Evolutionary conservation across 306 rosid genomes (phyloP), one percentile per base, ranked within the genome.

Genomic region (Castanea mollissima): DNA sequence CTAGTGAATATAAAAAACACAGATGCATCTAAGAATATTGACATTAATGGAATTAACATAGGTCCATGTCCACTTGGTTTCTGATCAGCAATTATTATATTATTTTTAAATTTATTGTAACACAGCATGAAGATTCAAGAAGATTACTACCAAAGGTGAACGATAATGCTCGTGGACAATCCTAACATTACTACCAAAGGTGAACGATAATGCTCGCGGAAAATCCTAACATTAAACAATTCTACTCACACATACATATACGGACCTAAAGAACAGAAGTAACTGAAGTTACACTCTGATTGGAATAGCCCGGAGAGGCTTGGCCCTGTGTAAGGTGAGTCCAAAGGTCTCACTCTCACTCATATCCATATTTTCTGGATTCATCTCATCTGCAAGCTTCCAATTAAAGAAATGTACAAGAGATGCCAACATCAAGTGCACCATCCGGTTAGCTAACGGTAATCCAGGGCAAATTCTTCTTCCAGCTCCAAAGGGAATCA

Each of bases 401-500:
- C 83, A 80, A 55, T 74, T n/a, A 29, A 74, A 80, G 51, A 14
- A 16, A 14, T 57, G 76, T 20, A 80, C 1, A 35, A 80, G 72
- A 25, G 75, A 54, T 5, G 79, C 84, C 70, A 80, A 56, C 8
- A 80, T 41, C 27, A 68, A 67, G 14, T 35, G 75, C 52, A 74
- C 60, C 3, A 4, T 5, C 27, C 59, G 55, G 0, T 23, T 6
- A 15, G 75, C 84, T 35, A 80, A 8, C 20, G 76, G 76, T 1
- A 74, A 25, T 6, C 76, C 79, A 6, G 79, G 84, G 12, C 79
- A 81, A 9, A 69, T 69, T 41, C 84, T 81, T 51, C 80, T 75
- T 6, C 84, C 80, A 4, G 64, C 60, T 6, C 84, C 84, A 81
- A 81, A 80, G 12, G 83, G 83, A 29, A 80, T 29, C 4, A 74